A percentile compares a stretch with the other conserved stretches of the same genome.
These are phyloP conservation scores for Brasilioporus rufonigricans DNA, from an alignment of 768 basidiomycete genomes.

Conservation along the genomic window DNA sequence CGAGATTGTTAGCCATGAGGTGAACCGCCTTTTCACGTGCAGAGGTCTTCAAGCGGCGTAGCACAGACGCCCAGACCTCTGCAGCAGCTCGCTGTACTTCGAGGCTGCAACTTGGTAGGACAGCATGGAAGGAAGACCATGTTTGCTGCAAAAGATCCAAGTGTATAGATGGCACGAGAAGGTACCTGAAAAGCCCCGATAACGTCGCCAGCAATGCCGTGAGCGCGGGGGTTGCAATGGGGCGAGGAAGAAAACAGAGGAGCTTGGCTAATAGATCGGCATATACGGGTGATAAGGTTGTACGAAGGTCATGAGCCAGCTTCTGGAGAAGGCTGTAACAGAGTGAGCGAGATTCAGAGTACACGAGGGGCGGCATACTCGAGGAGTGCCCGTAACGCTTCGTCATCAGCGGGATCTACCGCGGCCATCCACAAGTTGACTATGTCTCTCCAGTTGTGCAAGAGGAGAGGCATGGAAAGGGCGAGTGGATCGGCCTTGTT, in stretches of 20 bases:
- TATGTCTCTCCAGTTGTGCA: conserved; percentile 77
- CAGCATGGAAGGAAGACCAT: conserved; percentile 52
- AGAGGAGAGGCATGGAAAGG: conserved; percentile 73
- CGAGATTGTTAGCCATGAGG: conserved; percentile 51
- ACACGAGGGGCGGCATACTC: conserved; percentile 52
- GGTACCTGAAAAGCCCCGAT: conserved; percentile 66
- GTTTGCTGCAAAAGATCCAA: conserved; percentile 54
- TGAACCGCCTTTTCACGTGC: conserved; percentile 54
- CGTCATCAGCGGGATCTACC: conserved; percentile 61
- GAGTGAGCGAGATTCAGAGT: conserved; percentile 7
- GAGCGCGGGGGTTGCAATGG: conserved; percentile 59
- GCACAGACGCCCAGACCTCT: conserved; percentile 82
- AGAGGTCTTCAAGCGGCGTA: conserved; percentile 68
- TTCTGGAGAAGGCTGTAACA: conserved; percentile 68
- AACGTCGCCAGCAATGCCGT: conserved; percentile 67
- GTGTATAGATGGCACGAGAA: conserved; percentile 63
- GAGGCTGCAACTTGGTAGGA: conserved; percentile 57
- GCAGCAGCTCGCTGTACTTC: conserved; percentile 78
- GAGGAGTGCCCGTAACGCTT: conserved; percentile 68
- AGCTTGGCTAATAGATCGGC: conserved; percentile 52
- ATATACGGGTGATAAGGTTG: conserved; percentile 66
- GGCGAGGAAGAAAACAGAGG: conserved; percentile 52
- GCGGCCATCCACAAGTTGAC: conserved; percentile 62
- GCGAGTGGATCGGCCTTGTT: conserved; percentile 58
- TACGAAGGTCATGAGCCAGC: conserved; percentile 76